These are phyloP conservation scores for Schizosaccharomyces versatilis DNA, from an alignment of 1,139 yeast species.

Conservation along the genomic window DNA sequence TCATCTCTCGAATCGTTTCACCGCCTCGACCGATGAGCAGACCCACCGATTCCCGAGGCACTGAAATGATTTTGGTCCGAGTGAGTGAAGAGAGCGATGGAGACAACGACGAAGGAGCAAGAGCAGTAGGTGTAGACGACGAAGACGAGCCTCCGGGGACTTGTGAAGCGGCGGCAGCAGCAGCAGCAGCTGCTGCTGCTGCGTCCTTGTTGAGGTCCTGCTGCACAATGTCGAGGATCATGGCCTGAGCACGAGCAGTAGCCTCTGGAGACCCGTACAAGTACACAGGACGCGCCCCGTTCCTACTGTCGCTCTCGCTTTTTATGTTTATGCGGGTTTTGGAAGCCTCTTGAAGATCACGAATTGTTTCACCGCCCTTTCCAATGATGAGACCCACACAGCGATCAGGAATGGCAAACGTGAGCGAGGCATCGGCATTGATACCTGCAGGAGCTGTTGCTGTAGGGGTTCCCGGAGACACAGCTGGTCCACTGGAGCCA, in stretches of 20 bases:
- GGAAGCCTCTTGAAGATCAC: slow-evolving; percentile 11
- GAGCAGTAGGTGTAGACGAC: too few species aligned
- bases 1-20: slow-evolving; percentile 8
- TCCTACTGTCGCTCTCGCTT: slow-evolving; percentile 9
- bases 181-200: slow-evolving; percentile 6
- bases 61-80: slow-evolving; percentile 3
- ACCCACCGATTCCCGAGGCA: slow-evolving; percentile 10
- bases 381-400: slow-evolving; percentile 13
- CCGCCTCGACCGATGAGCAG: slow-evolving; percentile 11
- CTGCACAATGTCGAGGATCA: slow-evolving; percentile 10
- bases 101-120: neutral
- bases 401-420: slow-evolving; percentile 11
- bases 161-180: slow-evolving; percentile 1
- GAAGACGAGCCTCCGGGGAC: too few species aligned
- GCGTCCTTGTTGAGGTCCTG: slow-evolving; percentile 8
- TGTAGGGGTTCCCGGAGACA: neutral
- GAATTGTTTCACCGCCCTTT: slow-evolving; percentile 13
- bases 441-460: slow-evolving; percentile 6
- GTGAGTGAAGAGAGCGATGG: slow-evolving; percentile 2
- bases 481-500: neutral
- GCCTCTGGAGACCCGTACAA: slow-evolving; percentile 10
- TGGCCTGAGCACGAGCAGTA: slow-evolving; percentile 7
- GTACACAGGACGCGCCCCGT: slow-evolving; percentile 11
- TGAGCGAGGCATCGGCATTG: slow-evolving; percentile 6
- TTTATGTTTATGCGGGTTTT: slow-evolving; percentile 11